phyloP scores from a whole-genome alignment of 2,329 filamentous ascomycete genomes.

The Hymenoscyphus occultus region DNA sequence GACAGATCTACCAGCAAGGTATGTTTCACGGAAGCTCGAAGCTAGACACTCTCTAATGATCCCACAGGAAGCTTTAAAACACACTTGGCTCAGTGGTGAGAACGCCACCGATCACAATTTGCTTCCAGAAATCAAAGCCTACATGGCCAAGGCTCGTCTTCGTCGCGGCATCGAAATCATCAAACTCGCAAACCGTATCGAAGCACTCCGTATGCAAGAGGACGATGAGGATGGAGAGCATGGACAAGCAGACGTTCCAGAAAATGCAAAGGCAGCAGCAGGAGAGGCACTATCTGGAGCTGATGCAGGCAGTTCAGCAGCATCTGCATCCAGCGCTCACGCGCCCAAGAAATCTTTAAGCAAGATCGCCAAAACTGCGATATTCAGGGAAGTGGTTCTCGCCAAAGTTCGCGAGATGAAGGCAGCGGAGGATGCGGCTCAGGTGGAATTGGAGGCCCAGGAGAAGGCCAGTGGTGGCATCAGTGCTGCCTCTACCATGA shows the following conservation, averaged over 20 bases:
- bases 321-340: slow-evolving; percentile 15
- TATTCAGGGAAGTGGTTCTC: slow-evolving; percentile 91
- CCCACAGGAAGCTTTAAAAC: slow-evolving; percentile 67
- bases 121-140: slow-evolving; percentile 92
- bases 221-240: slow-evolving; percentile 79
- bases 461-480: slow-evolving; percentile 23
- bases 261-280: slow-evolving; percentile 54
- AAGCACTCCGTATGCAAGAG: slow-evolving; percentile 88
- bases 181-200: slow-evolving; percentile 93
- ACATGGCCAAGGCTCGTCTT: slow-evolving; percentile 87
- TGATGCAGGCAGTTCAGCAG: slow-evolving; percentile 16
- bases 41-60: slow-evolving; percentile 18
- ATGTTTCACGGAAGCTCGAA: slow-evolving; percentile 24
- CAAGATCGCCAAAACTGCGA: slow-evolving; percentile 60
- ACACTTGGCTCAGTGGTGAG: slow-evolving; percentile 87
- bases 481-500: background rate
- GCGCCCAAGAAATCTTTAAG: slow-evolving; percentile 44
- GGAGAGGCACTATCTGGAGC: slow-evolving; percentile 39
- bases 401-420: slow-evolving; percentile 93
- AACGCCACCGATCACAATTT: slow-evolving; percentile 94
- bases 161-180: slow-evolving; percentile 93
- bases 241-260: slow-evolving; percentile 57
- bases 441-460: slow-evolving; percentile 47
- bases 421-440: slow-evolving; percentile 73
- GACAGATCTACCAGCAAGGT: slow-evolving; percentile 76